Evolutionary conservation across 139 green algal genomes (phyloP).

Genomic region (Chlamydomonas sp.): DNA sequence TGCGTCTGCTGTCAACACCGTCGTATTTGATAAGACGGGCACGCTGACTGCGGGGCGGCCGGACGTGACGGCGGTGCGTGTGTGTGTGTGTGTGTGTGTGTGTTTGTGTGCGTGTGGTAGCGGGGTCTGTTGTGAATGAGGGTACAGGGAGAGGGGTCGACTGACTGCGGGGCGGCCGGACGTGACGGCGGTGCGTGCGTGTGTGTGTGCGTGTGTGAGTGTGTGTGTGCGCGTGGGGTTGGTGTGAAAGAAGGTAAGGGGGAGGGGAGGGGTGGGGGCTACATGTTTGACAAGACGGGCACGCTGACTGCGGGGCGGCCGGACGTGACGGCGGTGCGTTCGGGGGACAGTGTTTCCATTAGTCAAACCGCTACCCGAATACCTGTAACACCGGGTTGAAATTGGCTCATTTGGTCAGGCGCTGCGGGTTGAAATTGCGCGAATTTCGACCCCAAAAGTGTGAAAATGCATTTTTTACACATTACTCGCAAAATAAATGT

Average conservation of each 20-base stretch:
- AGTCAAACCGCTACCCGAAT: too few relatives aligned
- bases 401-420: too few relatives aligned
- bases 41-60: slow-evolving; percentile 81
- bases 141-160: slow-evolving; percentile 95
- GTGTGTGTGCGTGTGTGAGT: too few relatives aligned
- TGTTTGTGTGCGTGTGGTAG: too few relatives aligned
- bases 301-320: slow-evolving; percentile 81
- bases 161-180: slow-evolving; percentile 72
- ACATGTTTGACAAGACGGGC: slow-evolving; percentile 94
- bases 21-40: slow-evolving; percentile 95
- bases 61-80: slow-evolving; percentile 39
- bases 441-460: too few relatives aligned
- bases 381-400: too few relatives aligned
- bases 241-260: slow-evolving; percentile 77
- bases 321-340: slow-evolving; percentile 39
- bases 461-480: too few relatives aligned
- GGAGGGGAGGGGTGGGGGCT: slow-evolving; percentile 40
- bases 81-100: too few relatives aligned
- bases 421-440: too few relatives aligned
- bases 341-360: too few relatives aligned
- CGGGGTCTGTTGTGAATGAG: slow-evolving; percentile 48
- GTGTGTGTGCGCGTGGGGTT: too few relatives aligned
- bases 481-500: too few relatives aligned
- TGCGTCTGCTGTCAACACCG: slow-evolving; percentile 50
- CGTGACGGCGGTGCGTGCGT: slow-evolving; percentile 42